These are phyloP conservation scores for Pseudozyma flocculosa DNA, from an alignment of 1,284 basidiomycete species.

Conservation along the genomic window DNA sequence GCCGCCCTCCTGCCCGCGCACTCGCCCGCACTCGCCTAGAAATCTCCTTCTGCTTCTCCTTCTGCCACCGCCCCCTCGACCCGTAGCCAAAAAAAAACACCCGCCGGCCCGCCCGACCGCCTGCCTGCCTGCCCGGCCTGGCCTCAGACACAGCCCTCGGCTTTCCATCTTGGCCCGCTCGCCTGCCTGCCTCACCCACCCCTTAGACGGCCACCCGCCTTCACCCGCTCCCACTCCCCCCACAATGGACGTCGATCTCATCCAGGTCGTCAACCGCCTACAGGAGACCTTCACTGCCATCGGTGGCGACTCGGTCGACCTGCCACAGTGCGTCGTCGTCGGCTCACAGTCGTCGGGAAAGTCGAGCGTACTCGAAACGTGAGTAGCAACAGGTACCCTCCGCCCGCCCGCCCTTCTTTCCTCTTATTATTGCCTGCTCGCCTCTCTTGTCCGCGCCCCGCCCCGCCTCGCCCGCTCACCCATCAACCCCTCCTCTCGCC, in stretches of 20 bases:
- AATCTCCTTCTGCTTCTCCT: too few species aligned
- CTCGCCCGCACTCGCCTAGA: too few species aligned
- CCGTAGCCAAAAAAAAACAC: too few species aligned
- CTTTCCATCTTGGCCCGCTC: too few species aligned
- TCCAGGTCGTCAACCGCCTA: slow-evolving; percentile 91
- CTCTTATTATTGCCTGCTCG: background rate
- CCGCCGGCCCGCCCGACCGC: too few species aligned
- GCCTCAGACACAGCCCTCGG: too few species aligned
- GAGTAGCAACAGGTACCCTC: slow-evolving; percentile 9
- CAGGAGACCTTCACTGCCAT: slow-evolving; percentile 64
- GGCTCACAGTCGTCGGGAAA: slow-evolving; percentile 64
- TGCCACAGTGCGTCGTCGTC: slow-evolving; percentile 61
- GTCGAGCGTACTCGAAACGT: slow-evolving; percentile 64
- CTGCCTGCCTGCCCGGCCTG: too few species aligned
- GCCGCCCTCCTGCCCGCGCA: too few species aligned
- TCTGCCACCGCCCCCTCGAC: too few species aligned
- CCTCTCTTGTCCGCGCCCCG: background rate
- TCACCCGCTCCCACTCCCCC: background rate
- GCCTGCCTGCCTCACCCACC: too few species aligned
- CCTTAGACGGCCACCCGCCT: too few species aligned
- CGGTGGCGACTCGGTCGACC: slow-evolving; percentile 64
- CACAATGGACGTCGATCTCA: slow-evolving; percentile 69
- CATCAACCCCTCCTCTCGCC: background rate
- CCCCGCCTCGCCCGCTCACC: slow-evolving; percentile 1
- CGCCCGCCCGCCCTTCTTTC: background rate